Conservation (phyloP, 2,329 filamentous ascomycete genomes). For the Ophiostoma sp. region DNA sequence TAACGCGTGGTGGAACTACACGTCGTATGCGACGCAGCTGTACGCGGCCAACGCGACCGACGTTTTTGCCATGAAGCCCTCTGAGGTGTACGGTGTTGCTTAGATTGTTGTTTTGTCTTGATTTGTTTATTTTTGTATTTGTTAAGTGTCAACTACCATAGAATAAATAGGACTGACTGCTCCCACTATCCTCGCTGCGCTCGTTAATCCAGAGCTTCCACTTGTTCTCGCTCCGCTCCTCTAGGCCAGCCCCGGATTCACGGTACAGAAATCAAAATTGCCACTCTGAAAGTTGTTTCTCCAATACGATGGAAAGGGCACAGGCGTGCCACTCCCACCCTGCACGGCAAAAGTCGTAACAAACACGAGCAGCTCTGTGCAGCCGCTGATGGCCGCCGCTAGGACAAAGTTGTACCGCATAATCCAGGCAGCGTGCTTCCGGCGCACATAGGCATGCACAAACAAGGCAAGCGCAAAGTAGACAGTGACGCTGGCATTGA, state of each 20-base stretch:
- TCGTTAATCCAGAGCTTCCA: not conserved
- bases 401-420: not conserved
- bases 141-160: not conserved
- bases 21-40: conserved; percentile 18
- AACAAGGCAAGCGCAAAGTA: not conserved
- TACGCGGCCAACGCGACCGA: conserved; percentile 10
- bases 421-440: not conserved
- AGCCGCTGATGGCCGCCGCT: not conserved
- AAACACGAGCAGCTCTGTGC: conserved; percentile 1
- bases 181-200: too few relatives aligned
- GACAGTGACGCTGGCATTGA: not conserved
- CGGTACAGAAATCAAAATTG: conserved; percentile 5
- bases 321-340: conserved; percentile 4
- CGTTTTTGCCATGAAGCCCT: conserved; percentile 5
- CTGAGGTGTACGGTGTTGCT: conserved; percentile 2
- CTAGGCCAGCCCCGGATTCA: not conserved
- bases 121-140: not conserved
- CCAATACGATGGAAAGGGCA: not conserved
- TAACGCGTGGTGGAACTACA: conserved; percentile 24
- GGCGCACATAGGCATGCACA: not conserved
- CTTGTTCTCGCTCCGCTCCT: not conserved
- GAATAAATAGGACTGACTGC: not conserved
- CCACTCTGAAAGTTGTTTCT: not conserved
- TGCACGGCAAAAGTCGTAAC: conserved; percentile 12
- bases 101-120: not conserved